Percentiles rank a stretch among this genome's conserved stretches.
Conservation (phyloP, 2,329 filamentous ascomycete species). For the Hirsutella rhossiliensis region DNA sequence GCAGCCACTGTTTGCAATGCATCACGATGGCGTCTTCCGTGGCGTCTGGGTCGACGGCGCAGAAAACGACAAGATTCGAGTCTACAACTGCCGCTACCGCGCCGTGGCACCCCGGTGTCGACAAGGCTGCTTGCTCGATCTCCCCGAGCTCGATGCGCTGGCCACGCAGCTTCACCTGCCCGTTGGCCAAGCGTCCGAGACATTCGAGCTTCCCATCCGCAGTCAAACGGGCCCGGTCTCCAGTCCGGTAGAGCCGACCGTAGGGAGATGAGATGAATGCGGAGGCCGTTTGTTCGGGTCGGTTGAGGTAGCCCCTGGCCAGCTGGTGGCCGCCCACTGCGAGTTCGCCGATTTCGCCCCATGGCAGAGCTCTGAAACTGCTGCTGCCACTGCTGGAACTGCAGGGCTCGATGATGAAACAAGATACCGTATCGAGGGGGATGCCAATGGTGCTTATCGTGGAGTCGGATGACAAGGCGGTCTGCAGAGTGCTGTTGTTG, state of each 20-base stretch:
- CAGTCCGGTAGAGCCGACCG: conserved; percentile 70
- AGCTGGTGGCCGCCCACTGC: conserved; percentile 72
- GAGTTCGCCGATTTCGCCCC: conserved; percentile 65
- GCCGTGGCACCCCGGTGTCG: conserved; percentile 48
- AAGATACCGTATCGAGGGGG: conserved; percentile 71
- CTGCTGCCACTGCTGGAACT: conserved; percentile 6
- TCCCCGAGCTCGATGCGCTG: conserved; percentile 75
- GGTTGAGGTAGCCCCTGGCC: conserved; percentile 71
- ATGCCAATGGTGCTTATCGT: conserved; percentile 60
- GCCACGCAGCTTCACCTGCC: conserved; percentile 78
- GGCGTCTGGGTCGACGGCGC: conserved; percentile 35
- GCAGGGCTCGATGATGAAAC: conserved; percentile 51
- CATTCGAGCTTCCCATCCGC: conserved; percentile 66
- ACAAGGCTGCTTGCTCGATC: conserved; percentile 57
- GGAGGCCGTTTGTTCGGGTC: conserved; percentile 58
- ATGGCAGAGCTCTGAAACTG: conserved; percentile 41
- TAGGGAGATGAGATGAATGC: conserved; percentile 59
- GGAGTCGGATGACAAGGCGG: conserved; percentile 42
- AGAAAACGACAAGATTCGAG: conserved; percentile 64
- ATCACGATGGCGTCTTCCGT: conserved; percentile 33
- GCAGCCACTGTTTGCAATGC: conserved; percentile 63
- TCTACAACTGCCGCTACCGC: conserved; percentile 56
- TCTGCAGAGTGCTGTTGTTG: conserved; percentile 50
- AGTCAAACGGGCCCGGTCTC: conserved; percentile 65
- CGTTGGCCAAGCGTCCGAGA: conserved; percentile 64